Conservation (phyloP, 2,329 filamentous ascomycete genomes). For the Exophiala viscosa region DNA sequence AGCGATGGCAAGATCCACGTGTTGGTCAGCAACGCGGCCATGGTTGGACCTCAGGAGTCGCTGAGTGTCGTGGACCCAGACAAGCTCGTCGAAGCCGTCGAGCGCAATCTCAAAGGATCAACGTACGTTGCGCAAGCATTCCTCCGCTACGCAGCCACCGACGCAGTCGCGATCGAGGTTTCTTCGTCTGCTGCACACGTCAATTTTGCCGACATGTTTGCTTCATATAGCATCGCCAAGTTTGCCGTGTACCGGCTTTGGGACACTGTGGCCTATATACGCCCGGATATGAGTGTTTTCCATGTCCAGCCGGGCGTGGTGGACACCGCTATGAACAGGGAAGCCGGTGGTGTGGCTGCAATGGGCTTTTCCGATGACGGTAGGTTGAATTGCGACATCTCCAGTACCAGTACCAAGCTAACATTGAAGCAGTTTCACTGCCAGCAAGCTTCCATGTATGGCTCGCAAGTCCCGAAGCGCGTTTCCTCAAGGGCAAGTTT, state of each 20-base stretch:
- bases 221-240: constrained; percentile 42
- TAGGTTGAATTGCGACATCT: constrained; percentile 15
- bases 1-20: neutral
- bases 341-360: constrained; percentile 22
- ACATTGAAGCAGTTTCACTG: constrained; percentile 28
- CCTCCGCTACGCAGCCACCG: neutral
- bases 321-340: constrained; percentile 12
- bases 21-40: constrained; percentile 5
- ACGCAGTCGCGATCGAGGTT: constrained; percentile 5
- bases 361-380: constrained; percentile 27
- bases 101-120: constrained; percentile 3
- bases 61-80: neutral
- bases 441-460: constrained; percentile 44
- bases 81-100: neutral
- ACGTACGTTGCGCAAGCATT: constrained; percentile 6
- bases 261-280: constrained; percentile 40
- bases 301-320: constrained; percentile 43
- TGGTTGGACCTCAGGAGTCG: neutral
- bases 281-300: constrained; percentile 38
- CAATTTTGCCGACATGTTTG: neutral
- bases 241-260: constrained; percentile 39
- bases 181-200: constrained; percentile 1
- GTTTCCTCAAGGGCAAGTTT: constrained; percentile 43
- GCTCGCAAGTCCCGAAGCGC: constrained; percentile 44
- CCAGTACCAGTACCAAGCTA: neutral